Evolutionary conservation across 176 grass and related monocot species (phyloP).

Genomic region (Poa annua): DNA sequence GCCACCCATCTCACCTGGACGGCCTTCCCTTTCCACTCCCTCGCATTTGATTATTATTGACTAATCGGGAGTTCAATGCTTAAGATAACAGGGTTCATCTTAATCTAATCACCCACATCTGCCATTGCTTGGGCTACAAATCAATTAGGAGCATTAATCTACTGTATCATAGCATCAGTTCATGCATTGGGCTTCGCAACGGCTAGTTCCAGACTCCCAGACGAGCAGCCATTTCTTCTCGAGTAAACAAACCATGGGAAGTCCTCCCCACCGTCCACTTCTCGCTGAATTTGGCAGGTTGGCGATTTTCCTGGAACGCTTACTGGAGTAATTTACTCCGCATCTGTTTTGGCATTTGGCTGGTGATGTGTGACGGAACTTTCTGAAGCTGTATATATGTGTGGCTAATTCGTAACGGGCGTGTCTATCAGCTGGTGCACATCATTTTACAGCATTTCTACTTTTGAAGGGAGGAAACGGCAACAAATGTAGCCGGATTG

Average conservation of each 20-base stretch:
- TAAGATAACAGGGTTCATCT: neutral
- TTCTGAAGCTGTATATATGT: neutral
- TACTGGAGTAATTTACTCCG: neutral
- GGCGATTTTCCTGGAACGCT: neutral
- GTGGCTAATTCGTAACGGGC: neutral
- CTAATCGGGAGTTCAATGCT: neutral
- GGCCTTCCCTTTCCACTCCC: neutral
- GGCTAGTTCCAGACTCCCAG: constrained; percentile 39
- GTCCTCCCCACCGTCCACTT: neutral
- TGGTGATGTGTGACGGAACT: neutral
- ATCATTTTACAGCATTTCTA: neutral
- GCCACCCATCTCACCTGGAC: neutral
- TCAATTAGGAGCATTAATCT: neutral
- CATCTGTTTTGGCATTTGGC: neutral
- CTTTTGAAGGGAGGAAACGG: neutral
- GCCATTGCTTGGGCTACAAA: neutral
- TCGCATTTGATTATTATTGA: neutral
- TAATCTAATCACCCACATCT: neutral
- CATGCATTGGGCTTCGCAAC: constrained; percentile 43
- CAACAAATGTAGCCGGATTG: neutral
- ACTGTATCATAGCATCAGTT: neutral
- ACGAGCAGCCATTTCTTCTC: neutral
- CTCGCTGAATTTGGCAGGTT: neutral
- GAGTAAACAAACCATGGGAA: neutral
- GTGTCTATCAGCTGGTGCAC: neutral